Conservation (phyloP, 805 yeast genomes). For the Isabelozyma pseudorhagii region DNA sequence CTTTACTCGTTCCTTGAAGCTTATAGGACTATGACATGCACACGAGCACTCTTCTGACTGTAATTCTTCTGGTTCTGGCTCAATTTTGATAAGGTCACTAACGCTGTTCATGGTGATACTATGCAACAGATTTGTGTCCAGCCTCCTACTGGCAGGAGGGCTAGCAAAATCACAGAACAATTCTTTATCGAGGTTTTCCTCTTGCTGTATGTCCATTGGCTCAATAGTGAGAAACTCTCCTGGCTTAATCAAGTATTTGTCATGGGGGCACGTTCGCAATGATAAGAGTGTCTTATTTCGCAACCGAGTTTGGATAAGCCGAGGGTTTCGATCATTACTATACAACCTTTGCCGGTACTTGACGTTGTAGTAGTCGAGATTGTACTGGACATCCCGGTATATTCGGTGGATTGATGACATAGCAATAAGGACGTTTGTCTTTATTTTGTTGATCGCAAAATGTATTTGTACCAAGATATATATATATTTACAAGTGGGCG, state of each 20-base stretch:
- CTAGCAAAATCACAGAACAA: no score
- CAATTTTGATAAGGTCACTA: not conserved
- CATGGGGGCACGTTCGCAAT: constrained; percentile 35
- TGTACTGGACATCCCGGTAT: constrained; percentile 26
- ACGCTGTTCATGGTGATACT: not conserved
- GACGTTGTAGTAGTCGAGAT: constrained; percentile 27
- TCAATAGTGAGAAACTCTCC: constrained; percentile 28
- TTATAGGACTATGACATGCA: not conserved
- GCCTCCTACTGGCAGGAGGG: no score
- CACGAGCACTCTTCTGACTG: not conserved
- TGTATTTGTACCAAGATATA: not conserved
- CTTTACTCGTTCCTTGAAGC: not conserved
- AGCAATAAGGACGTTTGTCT: not conserved
- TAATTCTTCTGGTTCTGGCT: not conserved
- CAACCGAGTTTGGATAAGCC: constrained; percentile 35
- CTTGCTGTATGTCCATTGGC: no score
- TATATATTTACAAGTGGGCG: no score
- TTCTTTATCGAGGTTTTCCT: not conserved
- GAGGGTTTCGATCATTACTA: constrained; percentile 32
- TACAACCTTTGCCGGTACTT: constrained; percentile 37
- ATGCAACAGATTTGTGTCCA: no score
- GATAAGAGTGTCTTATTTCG: constrained; percentile 31
- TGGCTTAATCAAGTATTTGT: constrained; percentile 23
- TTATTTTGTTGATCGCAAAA: not conserved
- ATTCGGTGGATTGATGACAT: constrained; percentile 4